phyloP scores from a whole-genome alignment of 306 rosid genomes.

The Medicago truncatula region MtrunA17r5.0-ANR NC_053044.1:47316001-47316500 shows the following conservation, averaged over 20 bases:
- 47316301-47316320: conserved; percentile 57
- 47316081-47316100: conserved; percentile 56
- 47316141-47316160: conserved; percentile 73
- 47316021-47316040: conserved; percentile 78
- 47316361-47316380: conserved; percentile 47
- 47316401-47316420: conserved; percentile 57
- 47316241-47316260: conserved; percentile 54
- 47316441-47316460: conserved; percentile 55
- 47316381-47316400: conserved; percentile 64
- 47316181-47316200: conserved; percentile 51
- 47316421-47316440: conserved; percentile 45
- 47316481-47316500: conserved; percentile 90
- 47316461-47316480: conserved; percentile 78
- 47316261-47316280: conserved; percentile 57
- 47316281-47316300: conserved; percentile 51
- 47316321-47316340: conserved; percentile 55
- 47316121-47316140: conserved; percentile 59
- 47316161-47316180: conserved; percentile 60
- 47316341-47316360: conserved; percentile 56
- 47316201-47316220: conserved; percentile 54
- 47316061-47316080: conserved; percentile 66
- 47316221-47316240: conserved; percentile 53
- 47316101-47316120: conserved; percentile 54
- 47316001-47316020: conserved; percentile 83
- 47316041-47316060: conserved; percentile 76